Evolutionary conservation across 2,329 filamentous ascomycete species (phyloP).

Genomic region (Colletotrichum godetiae): DNA sequence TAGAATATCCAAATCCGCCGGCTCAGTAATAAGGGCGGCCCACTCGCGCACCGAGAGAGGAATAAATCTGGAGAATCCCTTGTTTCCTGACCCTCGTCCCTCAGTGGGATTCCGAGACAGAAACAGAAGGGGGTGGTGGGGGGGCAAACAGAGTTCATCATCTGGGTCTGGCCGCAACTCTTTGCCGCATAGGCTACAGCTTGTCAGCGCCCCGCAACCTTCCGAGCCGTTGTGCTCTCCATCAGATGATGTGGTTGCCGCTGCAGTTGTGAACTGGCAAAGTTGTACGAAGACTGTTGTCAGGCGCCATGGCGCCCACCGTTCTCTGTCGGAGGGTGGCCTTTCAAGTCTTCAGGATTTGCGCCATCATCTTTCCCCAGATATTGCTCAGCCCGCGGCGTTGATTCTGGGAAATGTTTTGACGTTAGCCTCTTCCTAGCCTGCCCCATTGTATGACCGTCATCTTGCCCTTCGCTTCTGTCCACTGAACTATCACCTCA

Average conservation of each 20-base stretch:
- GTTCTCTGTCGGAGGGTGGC: not conserved
- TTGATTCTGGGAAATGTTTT: not conserved
- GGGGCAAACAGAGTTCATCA: not conserved
- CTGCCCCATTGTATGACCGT: not conserved
- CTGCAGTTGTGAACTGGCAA: not conserved
- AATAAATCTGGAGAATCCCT: slow-evolving; percentile 11
- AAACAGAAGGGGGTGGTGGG: not conserved
- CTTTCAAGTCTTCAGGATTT: not conserved
- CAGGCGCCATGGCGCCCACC: not conserved
- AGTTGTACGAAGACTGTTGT: not conserved
- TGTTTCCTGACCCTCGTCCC: not conserved
- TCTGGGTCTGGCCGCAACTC: not conserved
- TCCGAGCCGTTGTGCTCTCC: not conserved
- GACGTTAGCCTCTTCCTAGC: not conserved
- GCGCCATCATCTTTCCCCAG: not conserved
- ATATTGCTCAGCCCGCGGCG: not conserved
- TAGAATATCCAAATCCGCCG: slow-evolving; percentile 8
- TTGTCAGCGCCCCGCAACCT: not conserved
- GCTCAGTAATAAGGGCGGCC: slow-evolving; percentile 17
- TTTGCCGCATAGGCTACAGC: slow-evolving; percentile 10
- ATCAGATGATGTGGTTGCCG: not conserved
- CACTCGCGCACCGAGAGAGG: slow-evolving; percentile 17
- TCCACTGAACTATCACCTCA: not conserved
- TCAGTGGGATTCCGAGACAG: not conserved
- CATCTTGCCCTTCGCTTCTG: slow-evolving; percentile 1